These are phyloP conservation scores for Apiotrichum veenhuisii DNA, from an alignment of 1,284 basidiomycete genomes.

Conservation along the genomic window DNA sequence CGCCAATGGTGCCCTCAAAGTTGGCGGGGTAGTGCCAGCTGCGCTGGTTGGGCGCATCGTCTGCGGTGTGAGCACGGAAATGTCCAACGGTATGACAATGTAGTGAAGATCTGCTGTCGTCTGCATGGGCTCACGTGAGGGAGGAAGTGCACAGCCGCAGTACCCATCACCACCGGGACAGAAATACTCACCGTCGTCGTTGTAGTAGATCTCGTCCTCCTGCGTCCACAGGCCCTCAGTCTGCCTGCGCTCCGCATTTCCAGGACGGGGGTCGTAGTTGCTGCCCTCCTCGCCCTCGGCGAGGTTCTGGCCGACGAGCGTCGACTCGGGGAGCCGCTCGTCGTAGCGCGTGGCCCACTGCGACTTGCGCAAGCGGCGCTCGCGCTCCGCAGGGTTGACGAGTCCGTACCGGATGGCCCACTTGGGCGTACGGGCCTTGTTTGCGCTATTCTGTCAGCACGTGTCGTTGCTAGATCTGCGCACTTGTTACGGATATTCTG, in stretches of 20 bases:
- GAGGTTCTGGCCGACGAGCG: constrained; percentile 65
- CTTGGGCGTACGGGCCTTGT: constrained; percentile 80
- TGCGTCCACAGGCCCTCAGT: constrained; percentile 44
- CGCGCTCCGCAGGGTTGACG: constrained; percentile 69
- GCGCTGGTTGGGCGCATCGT: constrained; percentile 47
- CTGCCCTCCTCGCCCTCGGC: constrained; percentile 67
- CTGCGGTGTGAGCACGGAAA: constrained; percentile 14
- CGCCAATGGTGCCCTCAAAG: constrained; percentile 47
- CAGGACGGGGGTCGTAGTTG: constrained; percentile 41
- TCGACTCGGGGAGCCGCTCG: constrained; percentile 70
- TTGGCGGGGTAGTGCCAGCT: constrained; percentile 52
- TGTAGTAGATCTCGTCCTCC: constrained; percentile 47
- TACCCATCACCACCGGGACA: background rate
- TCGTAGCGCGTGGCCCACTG: constrained; percentile 84
- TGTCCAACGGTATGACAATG: background rate
- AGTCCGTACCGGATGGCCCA: constrained; percentile 83
- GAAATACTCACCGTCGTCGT: constrained; percentile 18
- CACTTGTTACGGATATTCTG: constrained; percentile 89
- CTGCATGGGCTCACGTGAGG: no score
- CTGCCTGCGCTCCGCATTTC: constrained; percentile 23
- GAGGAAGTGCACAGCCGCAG: background rate
- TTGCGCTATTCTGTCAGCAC: constrained; percentile 56
- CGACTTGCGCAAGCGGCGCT: constrained; percentile 70
- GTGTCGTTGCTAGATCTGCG: constrained; percentile 4
- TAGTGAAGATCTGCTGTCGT: no score